Evolutionary conservation across 129 eudicot species (phyloP), one percentile per base, ranked within the genome.

Genomic region (Heracleum sosnowskyi): DNA sequence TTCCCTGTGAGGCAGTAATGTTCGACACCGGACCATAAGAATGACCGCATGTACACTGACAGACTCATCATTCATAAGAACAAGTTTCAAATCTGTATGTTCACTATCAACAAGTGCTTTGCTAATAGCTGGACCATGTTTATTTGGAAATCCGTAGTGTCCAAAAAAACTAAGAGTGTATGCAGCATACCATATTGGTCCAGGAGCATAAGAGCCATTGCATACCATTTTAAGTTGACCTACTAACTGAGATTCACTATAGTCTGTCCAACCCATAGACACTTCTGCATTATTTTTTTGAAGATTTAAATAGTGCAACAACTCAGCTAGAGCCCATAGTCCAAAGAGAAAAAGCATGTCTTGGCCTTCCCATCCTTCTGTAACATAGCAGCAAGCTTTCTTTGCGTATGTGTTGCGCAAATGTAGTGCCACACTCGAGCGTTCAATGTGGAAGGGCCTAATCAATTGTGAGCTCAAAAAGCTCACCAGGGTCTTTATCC

Each of bases 331-430:
- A 44, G 86, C 90, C 87, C 93, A 84, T 76, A 91, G 62, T 75
- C 90, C 81, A 77, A 82, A 85, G 74, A 93, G 85, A 86, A 88
- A 80, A 76, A 77, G 83, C 73, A 73, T 76, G 66, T 93, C 96
- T 33, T 86, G 88, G 47, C 97, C 98, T 80, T 91, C 89, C 98
- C 98, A 93, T 29, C 87, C 96, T 75, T 85, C 91, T 79, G 75
- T 82, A 62, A 71, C 80, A 46, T 83, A 79, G 80, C 98, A 93
- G 83, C 98, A 93, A 73, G 75, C 77, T 80, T 80, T 90, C 84
- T 86, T 83, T 57, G 62, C 75, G 47, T 62, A 76, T 62, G 86
- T 75, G 78, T 73, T 84, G 77, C 82, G 83, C 79, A 88, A 81
- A 86, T 91, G 96, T 80, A 81, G 81, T 60, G 88, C 82, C 71